A percentile compares a stretch with the other conserved stretches of the same genome.
Conservation (phyloP, 768 basidiomycete genomes). For the Cubamyces lactineus region DNA sequence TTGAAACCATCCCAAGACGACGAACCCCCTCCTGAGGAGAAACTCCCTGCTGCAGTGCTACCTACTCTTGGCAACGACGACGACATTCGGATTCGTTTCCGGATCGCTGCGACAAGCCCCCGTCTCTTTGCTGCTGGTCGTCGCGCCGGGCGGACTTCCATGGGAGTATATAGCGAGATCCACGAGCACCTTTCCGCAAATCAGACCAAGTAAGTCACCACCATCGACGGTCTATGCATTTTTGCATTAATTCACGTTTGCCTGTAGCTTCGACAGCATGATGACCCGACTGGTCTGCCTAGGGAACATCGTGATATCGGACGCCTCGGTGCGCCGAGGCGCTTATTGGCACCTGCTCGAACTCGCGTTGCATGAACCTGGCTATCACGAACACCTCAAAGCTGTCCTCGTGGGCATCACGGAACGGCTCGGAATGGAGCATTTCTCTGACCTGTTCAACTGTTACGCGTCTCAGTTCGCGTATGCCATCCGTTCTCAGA, state of each 20-base stretch:
- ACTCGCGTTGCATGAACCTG: slow-evolving; percentile 50
- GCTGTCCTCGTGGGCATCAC: slow-evolving; percentile 65
- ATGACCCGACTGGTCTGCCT: slow-evolving; percentile 71
- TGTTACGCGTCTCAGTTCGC: slow-evolving; percentile 80
- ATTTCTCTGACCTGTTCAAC: slow-evolving; percentile 68
- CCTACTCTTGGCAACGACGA: slow-evolving; percentile 61
- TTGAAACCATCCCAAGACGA: slow-evolving; percentile 19
- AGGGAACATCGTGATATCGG: slow-evolving; percentile 79
- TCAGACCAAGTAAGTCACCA: slow-evolving; percentile 50
- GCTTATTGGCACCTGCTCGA: slow-evolving; percentile 91
- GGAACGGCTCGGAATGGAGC: slow-evolving; percentile 63
- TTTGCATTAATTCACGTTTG: slow-evolving; percentile 5
- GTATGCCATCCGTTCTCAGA: slow-evolving; percentile 57
- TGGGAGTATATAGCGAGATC: slow-evolving; percentile 51
- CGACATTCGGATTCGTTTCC: slow-evolving; percentile 86
- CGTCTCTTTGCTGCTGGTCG: slow-evolving; percentile 58
- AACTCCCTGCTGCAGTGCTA: slow-evolving; percentile 51
- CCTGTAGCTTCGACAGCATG: slow-evolving; percentile 41
- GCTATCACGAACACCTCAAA: slow-evolving; percentile 44
- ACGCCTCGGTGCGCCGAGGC: slow-evolving; percentile 74
- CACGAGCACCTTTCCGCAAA: slow-evolving; percentile 47
- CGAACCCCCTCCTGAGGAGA: slow-evolving; percentile 27
- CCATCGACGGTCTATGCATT: no score
- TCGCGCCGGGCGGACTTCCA: slow-evolving; percentile 35
- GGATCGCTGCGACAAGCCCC: slow-evolving; percentile 63